Base-by-base conservation (phyloP, 1,139 yeast species). In the Candida glucosophila region DNA sequence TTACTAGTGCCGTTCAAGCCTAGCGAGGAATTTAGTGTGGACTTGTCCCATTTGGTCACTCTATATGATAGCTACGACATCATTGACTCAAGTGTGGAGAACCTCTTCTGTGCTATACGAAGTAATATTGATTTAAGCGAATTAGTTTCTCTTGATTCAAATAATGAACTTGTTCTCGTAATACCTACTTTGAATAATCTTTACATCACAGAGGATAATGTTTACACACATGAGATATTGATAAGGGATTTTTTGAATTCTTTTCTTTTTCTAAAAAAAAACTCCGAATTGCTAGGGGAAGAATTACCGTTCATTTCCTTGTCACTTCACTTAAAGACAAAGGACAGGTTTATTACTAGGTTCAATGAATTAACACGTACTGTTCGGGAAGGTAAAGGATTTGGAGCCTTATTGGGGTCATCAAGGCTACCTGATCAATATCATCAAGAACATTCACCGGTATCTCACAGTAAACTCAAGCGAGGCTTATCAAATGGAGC, bases 181-280 rank as follows among this genome's bases (percentile, higher is more conserved):
- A 40, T 64, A 11, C 54, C 55, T 1, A 61, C 59, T 34, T 37
- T 67, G 22, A 43, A 39, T 8, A 38, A 42, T 14, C 37, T 64
- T 14, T 32, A 37, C 4, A 46, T 67, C 8, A 43, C 58, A 4
- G 73, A 67, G 31, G 71, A 67, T 39, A 58, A 55, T 29, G 36
- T 55, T 2, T 54, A 55, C 32, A 42, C 62, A 8, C 30, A 45
- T 14, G 52, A 52, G 19, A 36, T 61, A 5, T 42, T 44, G 0
- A 31, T 67, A 11, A 38, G 39, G 12, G 68, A 61, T 32, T 47
- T 67, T 15, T 35, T 62, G 11, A 33, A 41, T 8, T 36, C 57
- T 4, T 63, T 55, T 32, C 35, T 38, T 11, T 43, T 43, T 6
- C 38, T 64, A 16, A 41, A 44, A 10, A 36, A 37, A 4, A 46